These are phyloP conservation scores for Aspergillus alliaceus DNA, from an alignment of 2,329 filamentous ascomycete species.

Conservation along the genomic window DNA sequence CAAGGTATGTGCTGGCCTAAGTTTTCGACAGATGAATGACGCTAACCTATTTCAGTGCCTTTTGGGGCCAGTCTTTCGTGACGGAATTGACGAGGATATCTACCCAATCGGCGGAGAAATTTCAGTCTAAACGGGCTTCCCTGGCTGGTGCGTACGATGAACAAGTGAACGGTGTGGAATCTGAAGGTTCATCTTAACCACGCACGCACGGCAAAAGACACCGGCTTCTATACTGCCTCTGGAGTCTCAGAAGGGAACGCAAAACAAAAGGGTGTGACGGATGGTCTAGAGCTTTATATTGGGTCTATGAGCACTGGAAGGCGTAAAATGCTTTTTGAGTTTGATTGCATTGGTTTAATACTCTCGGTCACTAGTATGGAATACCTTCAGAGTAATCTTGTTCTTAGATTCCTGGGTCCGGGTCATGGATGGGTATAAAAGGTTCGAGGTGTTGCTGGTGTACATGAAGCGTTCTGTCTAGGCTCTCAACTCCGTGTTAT, in stretches of 20 bases:
- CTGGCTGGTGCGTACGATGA: slow-evolving; percentile 14
- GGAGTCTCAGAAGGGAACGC: background rate
- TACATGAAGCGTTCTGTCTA: slow-evolving; percentile 14
- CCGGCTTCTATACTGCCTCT: background rate
- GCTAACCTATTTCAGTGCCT: slow-evolving; percentile 59
- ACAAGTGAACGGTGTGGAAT: slow-evolving; percentile 17
- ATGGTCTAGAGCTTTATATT: slow-evolving; percentile 22
- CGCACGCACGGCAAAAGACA: background rate
- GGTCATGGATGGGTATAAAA: slow-evolving; percentile 8
- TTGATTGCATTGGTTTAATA: slow-evolving; percentile 7
- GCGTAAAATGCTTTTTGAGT: slow-evolving; percentile 22
- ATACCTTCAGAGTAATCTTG: slow-evolving; percentile 9
- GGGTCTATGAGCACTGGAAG: slow-evolving; percentile 21
- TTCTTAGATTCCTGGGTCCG: slow-evolving; percentile 3
- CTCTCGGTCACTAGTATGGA: slow-evolving; percentile 9
- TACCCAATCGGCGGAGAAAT: slow-evolving; percentile 37
- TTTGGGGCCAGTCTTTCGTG: slow-evolving; percentile 95
- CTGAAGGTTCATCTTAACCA: background rate
- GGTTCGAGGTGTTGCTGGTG: slow-evolving; percentile 8
- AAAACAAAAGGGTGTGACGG: slow-evolving; percentile 14
- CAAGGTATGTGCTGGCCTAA: slow-evolving; percentile 55
- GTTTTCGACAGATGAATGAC: background rate
- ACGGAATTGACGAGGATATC: slow-evolving; percentile 70
- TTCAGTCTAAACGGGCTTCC: slow-evolving; percentile 33
- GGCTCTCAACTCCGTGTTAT: slow-evolving; percentile 3